A percentile compares a stretch with the other conserved stretches of the same genome.
phyloP scores from a whole-genome alignment of 495 filamentous ascomycete genomes.

The Staphylotrichum longicolle region DNA sequence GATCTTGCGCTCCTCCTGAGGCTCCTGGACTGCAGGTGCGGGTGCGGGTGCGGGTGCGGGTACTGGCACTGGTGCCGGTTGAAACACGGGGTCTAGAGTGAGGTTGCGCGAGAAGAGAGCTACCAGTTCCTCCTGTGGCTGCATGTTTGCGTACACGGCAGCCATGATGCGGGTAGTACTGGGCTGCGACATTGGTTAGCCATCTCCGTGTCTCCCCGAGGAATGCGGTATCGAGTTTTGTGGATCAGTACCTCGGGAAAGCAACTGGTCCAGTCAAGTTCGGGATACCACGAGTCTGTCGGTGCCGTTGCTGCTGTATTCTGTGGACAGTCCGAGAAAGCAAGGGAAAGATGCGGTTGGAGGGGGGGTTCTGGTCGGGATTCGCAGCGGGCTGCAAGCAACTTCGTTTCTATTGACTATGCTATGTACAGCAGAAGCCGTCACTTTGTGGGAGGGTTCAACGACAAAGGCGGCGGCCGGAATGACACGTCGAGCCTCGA shows the following conservation, averaged over 20 bases:
- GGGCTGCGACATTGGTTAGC: slow-evolving; percentile 21
- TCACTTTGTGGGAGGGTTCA: slow-evolving; percentile 2
- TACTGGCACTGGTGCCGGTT: slow-evolving; percentile 31
- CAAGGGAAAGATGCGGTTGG: slow-evolving; percentile 22
- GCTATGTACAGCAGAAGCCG: slow-evolving; percentile 47
- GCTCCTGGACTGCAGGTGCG: slow-evolving; percentile 19
- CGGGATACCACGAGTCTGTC: not conserved
- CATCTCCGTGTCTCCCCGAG: not conserved
- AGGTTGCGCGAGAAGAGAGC: slow-evolving; percentile 66
- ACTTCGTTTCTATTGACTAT: slow-evolving; percentile 53
- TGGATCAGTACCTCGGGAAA: slow-evolving; percentile 2
- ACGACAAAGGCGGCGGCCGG: not conserved
- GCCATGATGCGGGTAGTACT: slow-evolving; percentile 31
- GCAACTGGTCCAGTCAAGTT: not conserved
- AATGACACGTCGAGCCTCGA: not conserved
- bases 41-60: slow-evolving; percentile 33
- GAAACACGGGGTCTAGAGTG: slow-evolving; percentile 41
- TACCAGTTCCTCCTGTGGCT: slow-evolving; percentile 63
- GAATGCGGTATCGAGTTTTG: not conserved
- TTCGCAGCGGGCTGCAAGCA: slow-evolving; percentile 39
- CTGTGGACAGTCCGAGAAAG: slow-evolving; percentile 2
- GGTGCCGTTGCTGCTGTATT: not conserved
- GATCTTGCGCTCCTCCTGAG: slow-evolving; percentile 40
- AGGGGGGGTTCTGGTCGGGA: slow-evolving; percentile 19
- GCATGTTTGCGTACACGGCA: slow-evolving; percentile 43